Percentiles rank a stretch among this genome's conserved stretches.
These are phyloP conservation scores for Huntiella decipiens DNA, from an alignment of 2,329 filamentous ascomycete species.

Conservation along the genomic window DNA sequence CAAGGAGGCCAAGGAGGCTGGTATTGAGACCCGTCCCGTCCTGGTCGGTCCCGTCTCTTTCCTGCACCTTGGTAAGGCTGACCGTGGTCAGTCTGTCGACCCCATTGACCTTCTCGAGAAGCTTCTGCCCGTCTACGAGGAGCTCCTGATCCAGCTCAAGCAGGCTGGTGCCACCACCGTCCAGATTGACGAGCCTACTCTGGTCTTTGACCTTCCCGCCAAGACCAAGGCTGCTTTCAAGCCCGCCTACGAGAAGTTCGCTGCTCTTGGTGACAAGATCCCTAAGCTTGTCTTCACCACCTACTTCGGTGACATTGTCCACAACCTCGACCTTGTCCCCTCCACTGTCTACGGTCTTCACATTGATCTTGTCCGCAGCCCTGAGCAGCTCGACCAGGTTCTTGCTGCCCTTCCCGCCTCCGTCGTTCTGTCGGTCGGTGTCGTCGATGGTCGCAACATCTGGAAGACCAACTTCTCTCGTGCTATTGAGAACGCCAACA, in stretches of 20 bases:
- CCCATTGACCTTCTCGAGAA: slow-evolving; percentile 88
- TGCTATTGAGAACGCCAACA: slow-evolving; percentile 79
- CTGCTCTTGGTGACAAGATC: slow-evolving; percentile 55
- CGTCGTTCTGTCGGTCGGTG: slow-evolving; percentile 83
- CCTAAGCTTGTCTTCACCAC: slow-evolving; percentile 83
- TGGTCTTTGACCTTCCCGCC: slow-evolving; percentile 80
- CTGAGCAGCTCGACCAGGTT: slow-evolving; percentile 86
- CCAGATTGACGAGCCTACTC: slow-evolving; percentile 93
- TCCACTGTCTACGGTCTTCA: slow-evolving; percentile 70
- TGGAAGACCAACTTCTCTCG: slow-evolving; percentile 99
- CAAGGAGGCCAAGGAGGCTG: slow-evolving; percentile 93
- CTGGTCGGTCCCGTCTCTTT: slow-evolving; percentile 92
- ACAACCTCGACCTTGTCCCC: slow-evolving; percentile 87
- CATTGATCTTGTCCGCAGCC: slow-evolving; percentile 92
- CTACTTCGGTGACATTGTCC: slow-evolving; percentile 98
- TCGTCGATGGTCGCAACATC: slow-evolving; percentile 98
- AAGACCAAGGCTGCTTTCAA: slow-evolving; percentile 96
- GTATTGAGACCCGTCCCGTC: slow-evolving; percentile 81
- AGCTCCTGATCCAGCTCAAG: slow-evolving; percentile 88
- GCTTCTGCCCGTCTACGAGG: slow-evolving; percentile 83
- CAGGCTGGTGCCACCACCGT: slow-evolving; percentile 87
- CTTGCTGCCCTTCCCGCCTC: slow-evolving; percentile 65
- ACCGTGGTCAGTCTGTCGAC: slow-evolving; percentile 81
- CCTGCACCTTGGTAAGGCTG: slow-evolving; percentile 93
- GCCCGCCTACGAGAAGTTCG: slow-evolving; percentile 84